Evolutionary conservation across 75 land plant species (phyloP), one percentile per base, ranked within the genome.

Genomic region (Picea sitchensis): DNA sequence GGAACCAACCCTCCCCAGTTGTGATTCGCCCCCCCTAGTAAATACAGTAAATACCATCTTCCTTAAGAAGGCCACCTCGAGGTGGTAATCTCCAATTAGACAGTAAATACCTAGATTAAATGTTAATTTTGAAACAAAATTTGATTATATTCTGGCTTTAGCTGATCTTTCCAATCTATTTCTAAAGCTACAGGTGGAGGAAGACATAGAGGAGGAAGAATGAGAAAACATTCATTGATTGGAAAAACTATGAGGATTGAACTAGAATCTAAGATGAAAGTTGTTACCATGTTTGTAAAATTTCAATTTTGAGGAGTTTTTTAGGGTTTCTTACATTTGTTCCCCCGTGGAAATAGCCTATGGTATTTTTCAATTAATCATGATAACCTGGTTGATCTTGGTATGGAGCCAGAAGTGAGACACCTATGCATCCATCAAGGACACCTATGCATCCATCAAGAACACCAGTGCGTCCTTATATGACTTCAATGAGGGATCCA

Each of bases 381-480:
- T 31, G 78, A 83, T 65, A 72, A 79, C 11, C 82, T 91, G 3
- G 81, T 91, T 56, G 88, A 91, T 58, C 92, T 73, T 87, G 96
- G 32, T 97, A 90, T 85, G 95, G 95, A 56, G 69, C 82, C 60
- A 98, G 99, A 68, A 92, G 92, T 82, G 98, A 97, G 26, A 26
- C 26, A 26, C 26, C 26, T 26, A 26, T 26, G 26, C 26, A 26
- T 26, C 26, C 0, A 26, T 26, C 26, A 26, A 26, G 26, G 86
- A 97, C 99, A 7, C 99, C 99, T 2, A 89, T 95, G 91, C 99
- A 97, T 83, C 99, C 99, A 72, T 96, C 99, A 56, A 82, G 98
- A 69, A 97, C 99, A 71, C 99, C 98, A 31, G 80, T 97, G 73
- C 99, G 93, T 83, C 95, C 99, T 3, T 90, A 81, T 44, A 95